Conservation (phyloP, 345 rosid genomes). For the Citrus maxima region DNA sequence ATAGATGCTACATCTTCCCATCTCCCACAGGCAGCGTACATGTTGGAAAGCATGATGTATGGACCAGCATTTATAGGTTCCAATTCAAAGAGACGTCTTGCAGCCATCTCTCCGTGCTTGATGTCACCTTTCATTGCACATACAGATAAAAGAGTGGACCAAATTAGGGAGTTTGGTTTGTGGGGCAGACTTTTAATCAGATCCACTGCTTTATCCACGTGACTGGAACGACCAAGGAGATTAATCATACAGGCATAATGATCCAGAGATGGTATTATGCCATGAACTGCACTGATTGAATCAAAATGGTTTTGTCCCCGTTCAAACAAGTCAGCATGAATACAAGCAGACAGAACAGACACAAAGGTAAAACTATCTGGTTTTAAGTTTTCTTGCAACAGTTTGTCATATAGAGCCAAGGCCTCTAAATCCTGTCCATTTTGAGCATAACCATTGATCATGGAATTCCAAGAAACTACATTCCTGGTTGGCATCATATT, state of each 20-base stretch:
- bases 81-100: conserved; percentile 41
- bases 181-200: conserved; percentile 40
- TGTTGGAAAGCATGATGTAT: conserved; percentile 56
- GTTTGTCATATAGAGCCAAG: conserved; percentile 40
- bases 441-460: conserved; percentile 55
- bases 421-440: conserved; percentile 55
- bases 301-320: conserved; percentile 45
- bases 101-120: conserved; percentile 51
- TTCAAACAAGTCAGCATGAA: conserved; percentile 49
- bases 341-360: conserved; percentile 57
- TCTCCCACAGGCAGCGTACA: conserved; percentile 53
- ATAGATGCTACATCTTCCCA: conserved; percentile 58
- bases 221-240: conserved; percentile 55
- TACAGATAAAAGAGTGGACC: conserved; percentile 53
- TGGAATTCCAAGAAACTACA: conserved; percentile 57
- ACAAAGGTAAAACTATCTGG: conserved; percentile 52
- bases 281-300: conserved; percentile 41
- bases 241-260: conserved; percentile 53
- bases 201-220: conserved; percentile 37
- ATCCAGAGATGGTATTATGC: conserved; percentile 36
- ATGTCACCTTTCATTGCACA: conserved; percentile 38
- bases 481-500: conserved; percentile 35
- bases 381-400: conserved; percentile 41
- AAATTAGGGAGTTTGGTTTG: conserved; percentile 44
- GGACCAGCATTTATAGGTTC: conserved; percentile 55